Percentiles rank a stretch among this genome's conserved stretches.
Conservation (phyloP, 225 moss, liverwort and hornwort species). For the Pseudisothecium myosuroides region DNA sequence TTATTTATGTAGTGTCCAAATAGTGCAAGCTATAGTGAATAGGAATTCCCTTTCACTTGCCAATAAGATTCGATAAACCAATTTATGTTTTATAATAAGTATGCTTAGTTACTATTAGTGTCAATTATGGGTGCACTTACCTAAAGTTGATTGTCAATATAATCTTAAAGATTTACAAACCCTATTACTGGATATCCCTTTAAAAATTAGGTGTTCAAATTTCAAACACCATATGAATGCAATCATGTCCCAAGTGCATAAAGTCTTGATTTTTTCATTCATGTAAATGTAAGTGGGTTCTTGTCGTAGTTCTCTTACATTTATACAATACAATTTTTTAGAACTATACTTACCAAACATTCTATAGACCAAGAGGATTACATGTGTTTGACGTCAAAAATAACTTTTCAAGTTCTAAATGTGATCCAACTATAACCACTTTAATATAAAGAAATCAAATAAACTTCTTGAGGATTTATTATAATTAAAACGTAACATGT, state of each 20-base stretch:
- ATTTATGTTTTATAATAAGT: neutral
- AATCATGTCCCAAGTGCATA: neutral
- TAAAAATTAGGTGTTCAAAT: neutral
- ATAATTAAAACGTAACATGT: neutral
- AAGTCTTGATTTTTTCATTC: neutral
- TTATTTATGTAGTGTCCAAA: neutral
- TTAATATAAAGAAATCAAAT: neutral
- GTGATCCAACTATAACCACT: neutral
- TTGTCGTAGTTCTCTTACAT: neutral
- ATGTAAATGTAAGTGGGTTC: neutral
- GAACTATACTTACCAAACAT: neutral
- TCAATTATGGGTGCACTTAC: fast-evolving
- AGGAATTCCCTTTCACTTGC: neutral
- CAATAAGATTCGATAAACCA: neutral
- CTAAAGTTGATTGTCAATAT: neutral
- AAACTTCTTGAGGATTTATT: neutral
- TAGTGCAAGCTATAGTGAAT: fast-evolving
- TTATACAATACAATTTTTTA: fast-evolving
- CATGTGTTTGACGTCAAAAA: neutral
- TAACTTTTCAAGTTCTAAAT: neutral
- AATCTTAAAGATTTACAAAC: neutral
- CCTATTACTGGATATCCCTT: fast-evolving
- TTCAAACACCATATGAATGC: neutral
- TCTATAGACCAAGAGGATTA: too few species aligned
- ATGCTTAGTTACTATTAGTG: neutral